A percentile compares a stretch with the other conserved stretches of the same genome.
Evolutionary conservation across 2,329 filamentous ascomycete genomes (phyloP).

Genomic region (Aspergillus ruber): DNA sequence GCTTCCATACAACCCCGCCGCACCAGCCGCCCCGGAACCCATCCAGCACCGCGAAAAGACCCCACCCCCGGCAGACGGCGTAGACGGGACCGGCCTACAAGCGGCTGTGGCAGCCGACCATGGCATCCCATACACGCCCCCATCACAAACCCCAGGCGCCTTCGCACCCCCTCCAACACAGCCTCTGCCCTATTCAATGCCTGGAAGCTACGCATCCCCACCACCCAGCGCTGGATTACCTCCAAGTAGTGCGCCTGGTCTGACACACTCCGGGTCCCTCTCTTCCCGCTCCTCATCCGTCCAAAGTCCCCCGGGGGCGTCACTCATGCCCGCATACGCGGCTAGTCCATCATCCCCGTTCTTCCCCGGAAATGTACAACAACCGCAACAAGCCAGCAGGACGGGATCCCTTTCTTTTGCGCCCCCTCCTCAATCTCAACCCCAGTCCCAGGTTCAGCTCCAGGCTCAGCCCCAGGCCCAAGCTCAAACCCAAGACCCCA

Average conservation of each 20-base stretch:
- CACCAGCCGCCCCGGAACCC: conserved; percentile 59
- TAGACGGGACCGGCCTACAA: conserved; percentile 40
- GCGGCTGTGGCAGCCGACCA: conserved; percentile 37
- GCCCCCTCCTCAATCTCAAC: conserved; percentile 17
- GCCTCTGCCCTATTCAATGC: conserved; percentile 17
- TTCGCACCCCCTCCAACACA: conserved; percentile 18
- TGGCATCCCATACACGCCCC: conserved; percentile 24
- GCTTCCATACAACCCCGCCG: conserved; percentile 60
- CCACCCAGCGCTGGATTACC: conserved; percentile 29
- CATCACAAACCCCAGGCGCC: conserved; percentile 18
- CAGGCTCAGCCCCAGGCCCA: neutral
- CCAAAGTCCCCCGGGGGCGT: conserved; percentile 16
- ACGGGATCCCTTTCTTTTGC: conserved; percentile 25
- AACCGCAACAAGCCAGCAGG: conserved; percentile 5
- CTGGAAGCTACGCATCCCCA: conserved; percentile 27
- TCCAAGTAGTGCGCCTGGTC: neutral
- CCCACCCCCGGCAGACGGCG: conserved; percentile 54
- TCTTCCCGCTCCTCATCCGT: conserved; percentile 17
- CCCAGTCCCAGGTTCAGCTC: neutral
- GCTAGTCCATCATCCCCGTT: conserved; percentile 12
- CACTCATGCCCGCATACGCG: conserved; percentile 20
- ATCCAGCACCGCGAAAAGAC: conserved; percentile 62
- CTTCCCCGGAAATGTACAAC: conserved; percentile 9
- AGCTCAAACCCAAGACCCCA: neutral
- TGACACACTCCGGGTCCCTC: conserved; percentile 17